A percentile compares a stretch with the other conserved stretches of the same genome.
These are phyloP conservation scores for Echites panduratus DNA, from an alignment of 257 asterid species.

Conservation along the genomic window DNA sequence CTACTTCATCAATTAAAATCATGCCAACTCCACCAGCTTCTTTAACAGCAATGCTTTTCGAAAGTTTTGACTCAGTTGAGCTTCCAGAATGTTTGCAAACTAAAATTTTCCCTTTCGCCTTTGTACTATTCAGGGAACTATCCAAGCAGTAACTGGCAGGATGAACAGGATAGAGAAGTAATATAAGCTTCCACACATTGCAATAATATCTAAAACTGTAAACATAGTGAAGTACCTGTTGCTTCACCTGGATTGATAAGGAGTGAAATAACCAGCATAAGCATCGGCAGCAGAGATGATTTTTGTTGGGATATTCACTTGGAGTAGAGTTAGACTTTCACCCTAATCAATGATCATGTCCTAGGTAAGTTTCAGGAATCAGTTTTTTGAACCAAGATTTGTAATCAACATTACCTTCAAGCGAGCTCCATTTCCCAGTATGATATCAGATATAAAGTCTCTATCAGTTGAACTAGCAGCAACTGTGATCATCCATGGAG, in stretches of 20 bases:
- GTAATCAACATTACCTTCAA: slow-evolving; percentile 37
- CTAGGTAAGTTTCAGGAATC: slow-evolving; percentile 10
- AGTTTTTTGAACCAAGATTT: background rate
- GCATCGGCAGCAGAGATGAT: slow-evolving; percentile 81
- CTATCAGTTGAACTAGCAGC: slow-evolving; percentile 83
- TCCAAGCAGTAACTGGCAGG: slow-evolving; percentile 76
- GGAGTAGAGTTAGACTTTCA: slow-evolving; percentile 57
- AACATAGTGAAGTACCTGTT: slow-evolving; percentile 57
- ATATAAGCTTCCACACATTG: slow-evolving; percentile 24
- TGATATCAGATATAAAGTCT: slow-evolving; percentile 60
- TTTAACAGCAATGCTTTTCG: slow-evolving; percentile 60
- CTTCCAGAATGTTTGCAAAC: slow-evolving; percentile 85
- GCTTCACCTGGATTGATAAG: slow-evolving; percentile 99
- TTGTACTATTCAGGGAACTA: slow-evolving; percentile 75
- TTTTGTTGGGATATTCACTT: slow-evolving; percentile 40
- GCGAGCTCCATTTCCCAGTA: slow-evolving; percentile 68
- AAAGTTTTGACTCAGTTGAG: slow-evolving; percentile 80
- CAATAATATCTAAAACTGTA: slow-evolving; percentile 21
- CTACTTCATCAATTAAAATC: slow-evolving; percentile 81
- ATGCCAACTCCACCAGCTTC: slow-evolving; percentile 88
- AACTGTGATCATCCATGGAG: slow-evolving; percentile 94
- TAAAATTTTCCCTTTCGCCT: slow-evolving; percentile 69
- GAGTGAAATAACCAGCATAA: slow-evolving; percentile 81
- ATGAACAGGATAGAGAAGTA: slow-evolving; percentile 22
- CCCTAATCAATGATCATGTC: slow-evolving; percentile 43